Conservation (phyloP, 495 filamentous ascomycete species). For the Daldinia bambusicola region DNA sequence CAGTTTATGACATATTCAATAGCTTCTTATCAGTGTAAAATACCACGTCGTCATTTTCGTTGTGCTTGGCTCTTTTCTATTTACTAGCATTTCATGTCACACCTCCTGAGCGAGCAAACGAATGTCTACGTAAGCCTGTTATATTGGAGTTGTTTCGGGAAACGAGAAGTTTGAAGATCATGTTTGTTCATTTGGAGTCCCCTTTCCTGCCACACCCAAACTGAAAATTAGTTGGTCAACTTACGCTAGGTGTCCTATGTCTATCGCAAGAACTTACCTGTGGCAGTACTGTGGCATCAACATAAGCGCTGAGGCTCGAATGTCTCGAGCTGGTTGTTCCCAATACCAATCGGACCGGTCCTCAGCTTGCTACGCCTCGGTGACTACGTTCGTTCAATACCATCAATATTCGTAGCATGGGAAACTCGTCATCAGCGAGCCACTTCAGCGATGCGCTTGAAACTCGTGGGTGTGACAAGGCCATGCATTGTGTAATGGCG, state of each 20-base stretch:
- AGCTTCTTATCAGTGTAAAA: slow-evolving; percentile 12
- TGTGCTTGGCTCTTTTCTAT: slow-evolving; percentile 16
- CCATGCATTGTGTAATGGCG: slow-evolving; percentile 31
- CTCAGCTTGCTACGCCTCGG: slow-evolving; percentile 35
- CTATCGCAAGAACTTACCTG: slow-evolving; percentile 9
- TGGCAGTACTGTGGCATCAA: slow-evolving; percentile 7
- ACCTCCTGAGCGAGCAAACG: slow-evolving; percentile 30
- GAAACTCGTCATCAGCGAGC: slow-evolving; percentile 32
- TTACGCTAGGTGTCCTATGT: slow-evolving; percentile 21
- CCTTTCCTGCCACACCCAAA: slow-evolving; percentile 35
- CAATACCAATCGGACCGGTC: slow-evolving; percentile 39
- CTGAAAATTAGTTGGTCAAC: slow-evolving; percentile 30
- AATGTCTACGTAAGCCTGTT: slow-evolving; percentile 39
- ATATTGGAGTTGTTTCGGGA: slow-evolving; percentile 42
- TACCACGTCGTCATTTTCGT: slow-evolving; percentile 3
- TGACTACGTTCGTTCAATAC: slow-evolving; percentile 20
- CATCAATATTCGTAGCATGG: slow-evolving; percentile 15
- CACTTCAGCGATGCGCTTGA: slow-evolving; percentile 26
- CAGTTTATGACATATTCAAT: slow-evolving; percentile 12
- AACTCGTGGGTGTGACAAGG: slow-evolving; percentile 32
- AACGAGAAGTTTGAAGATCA: slow-evolving; percentile 25
- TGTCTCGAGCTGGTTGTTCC: slow-evolving; percentile 7
- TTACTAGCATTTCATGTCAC: slow-evolving; percentile 16
- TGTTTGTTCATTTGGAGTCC: slow-evolving; percentile 39
- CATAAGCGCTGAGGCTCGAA: slow-evolving; percentile 7